These are phyloP conservation scores for Pythium phragmitis DNA, from an alignment of 352 stramenopile genomes.

Conservation along the genomic window DNA sequence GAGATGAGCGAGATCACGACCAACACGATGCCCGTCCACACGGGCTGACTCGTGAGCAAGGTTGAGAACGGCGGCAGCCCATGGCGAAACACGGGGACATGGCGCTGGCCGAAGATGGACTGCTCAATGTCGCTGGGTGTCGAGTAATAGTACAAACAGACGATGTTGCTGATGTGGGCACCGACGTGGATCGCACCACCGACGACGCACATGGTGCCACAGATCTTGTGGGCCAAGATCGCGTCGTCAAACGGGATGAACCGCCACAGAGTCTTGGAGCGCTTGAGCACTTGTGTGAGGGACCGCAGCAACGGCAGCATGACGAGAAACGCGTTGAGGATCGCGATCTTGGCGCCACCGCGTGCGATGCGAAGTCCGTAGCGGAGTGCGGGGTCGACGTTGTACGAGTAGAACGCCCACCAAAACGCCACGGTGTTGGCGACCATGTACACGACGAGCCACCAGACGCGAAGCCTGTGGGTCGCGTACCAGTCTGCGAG, in stretches of 20 bases:
- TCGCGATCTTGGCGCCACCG: constrained; percentile 9
- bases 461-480: constrained; percentile 7
- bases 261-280: constrained; percentile 2
- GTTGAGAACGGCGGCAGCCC: constrained; percentile 7
- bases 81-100: constrained; percentile 7
- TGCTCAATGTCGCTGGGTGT: background rate
- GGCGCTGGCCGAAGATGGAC: constrained; percentile 7
- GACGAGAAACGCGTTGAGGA: constrained; percentile 12
- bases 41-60: background rate
- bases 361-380: constrained; percentile 6
- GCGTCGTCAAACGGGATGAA: constrained; percentile 12
- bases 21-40: constrained; percentile 7
- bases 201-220: constrained; percentile 8
- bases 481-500: constrained; percentile 10
- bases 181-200: constrained; percentile 4
- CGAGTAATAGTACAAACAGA: constrained; percentile 9
- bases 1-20: constrained; percentile 11
- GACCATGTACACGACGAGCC: constrained; percentile 1
- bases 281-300: constrained; percentile 6
- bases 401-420: constrained; percentile 11
- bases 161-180: constrained; percentile 4
- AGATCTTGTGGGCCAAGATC: constrained; percentile 6
- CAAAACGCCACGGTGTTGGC: constrained; percentile 13
- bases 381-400: constrained; percentile 9
- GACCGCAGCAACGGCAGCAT: constrained; percentile 12